Evolutionary conservation across 2,329 filamentous ascomycete species (phyloP), one percentile per base, ranked within the genome.

Genomic region (Ceratocystis variospora): DNA sequence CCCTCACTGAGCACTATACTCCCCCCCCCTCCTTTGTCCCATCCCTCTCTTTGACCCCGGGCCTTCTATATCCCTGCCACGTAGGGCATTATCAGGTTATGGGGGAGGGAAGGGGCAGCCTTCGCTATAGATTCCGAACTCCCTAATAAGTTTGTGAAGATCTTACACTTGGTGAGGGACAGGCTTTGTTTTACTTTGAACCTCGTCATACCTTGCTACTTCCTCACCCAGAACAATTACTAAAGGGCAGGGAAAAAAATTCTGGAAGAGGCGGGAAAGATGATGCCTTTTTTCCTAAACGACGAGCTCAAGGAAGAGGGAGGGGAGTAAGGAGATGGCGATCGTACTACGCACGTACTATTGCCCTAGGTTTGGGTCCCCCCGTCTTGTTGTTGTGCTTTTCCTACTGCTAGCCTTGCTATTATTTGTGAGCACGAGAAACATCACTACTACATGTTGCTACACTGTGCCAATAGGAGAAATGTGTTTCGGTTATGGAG

Each of bases 81-180:
- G 10, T 53, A 22, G 37, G 37, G 37, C 12, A 41, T 15, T 15
- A 41, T 41, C 37, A 41, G 12, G 37, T 41, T 41, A 41, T 41
- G 37, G 12, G 12, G 12, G 10, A 10, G 19, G 19, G 19, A 25
- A 25, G 12, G 22, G 46, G n/a, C n/a, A 48, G 46, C 28, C 28
- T 59, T 37, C 55, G 28, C 55, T 59, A 59, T 37, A 25, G 55
- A 59, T 59, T 33, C 55, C 55, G 55, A 37, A 28, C 31, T 15
- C 12, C 55, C 15, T 59, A 17, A 33, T 59, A 37, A 59, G 28
- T 31, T 15, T n/a, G 3, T 37, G 55, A 59, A 59, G 55, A 59
- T 59, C 28, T 59, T 59, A 59, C 55, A 59, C 31, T 37, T 37
- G 55, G 19, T 59, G 55, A 59, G 55, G 55, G 55, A 57, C 28